A percentile compares a stretch with the other conserved stretches of the same genome.
Conservation (phyloP, 148 eudicot genomes). For the Rhododendron henanense region DNA sequence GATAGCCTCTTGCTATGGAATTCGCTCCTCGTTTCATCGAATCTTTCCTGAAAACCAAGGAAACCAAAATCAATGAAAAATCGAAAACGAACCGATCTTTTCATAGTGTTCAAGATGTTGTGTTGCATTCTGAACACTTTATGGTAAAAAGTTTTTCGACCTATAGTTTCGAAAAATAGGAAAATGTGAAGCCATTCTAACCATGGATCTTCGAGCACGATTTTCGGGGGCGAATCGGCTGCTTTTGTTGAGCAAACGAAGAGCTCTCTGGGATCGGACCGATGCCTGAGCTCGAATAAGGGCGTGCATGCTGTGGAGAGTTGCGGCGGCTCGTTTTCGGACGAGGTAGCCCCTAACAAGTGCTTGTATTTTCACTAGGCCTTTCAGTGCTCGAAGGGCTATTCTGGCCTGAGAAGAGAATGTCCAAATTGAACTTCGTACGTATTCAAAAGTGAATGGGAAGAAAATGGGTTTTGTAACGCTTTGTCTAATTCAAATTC, state of each 20-base stretch:
- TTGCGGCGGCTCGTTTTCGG: conserved; percentile 72
- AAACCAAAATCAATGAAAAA: no score
- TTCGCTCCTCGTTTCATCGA: conserved; percentile 54
- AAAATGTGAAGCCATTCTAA: conserved; percentile 18
- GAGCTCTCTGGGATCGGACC: conserved; percentile 57
- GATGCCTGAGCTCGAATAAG: conserved; percentile 75
- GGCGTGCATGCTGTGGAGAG: conserved; percentile 88
- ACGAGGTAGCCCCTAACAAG: conserved; percentile 84
- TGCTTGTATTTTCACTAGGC: conserved; percentile 90
- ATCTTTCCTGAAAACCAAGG: conserved; percentile 43
- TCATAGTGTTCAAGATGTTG: neutral
- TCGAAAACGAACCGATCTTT: no score
- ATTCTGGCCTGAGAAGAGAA: conserved; percentile 55
- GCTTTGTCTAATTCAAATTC: neutral
- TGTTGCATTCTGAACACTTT: neutral
- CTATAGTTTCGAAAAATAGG: neutral
- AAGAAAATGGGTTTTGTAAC: no score
- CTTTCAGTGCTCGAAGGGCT: conserved; percentile 77
- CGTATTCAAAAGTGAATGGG: neutral
- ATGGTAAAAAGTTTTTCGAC: no score
- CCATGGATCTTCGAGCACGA: conserved; percentile 53
- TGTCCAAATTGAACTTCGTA: no score
- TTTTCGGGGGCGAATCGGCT: conserved; percentile 31
- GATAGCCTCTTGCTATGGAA: conserved; percentile 76
- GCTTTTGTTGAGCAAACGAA: conserved; percentile 31